A percentile compares a stretch with the other conserved stretches of the same genome.
These are phyloP conservation scores for Mycena floridula DNA, from an alignment of 768 basidiomycete species.

Conservation along the genomic window DNA sequence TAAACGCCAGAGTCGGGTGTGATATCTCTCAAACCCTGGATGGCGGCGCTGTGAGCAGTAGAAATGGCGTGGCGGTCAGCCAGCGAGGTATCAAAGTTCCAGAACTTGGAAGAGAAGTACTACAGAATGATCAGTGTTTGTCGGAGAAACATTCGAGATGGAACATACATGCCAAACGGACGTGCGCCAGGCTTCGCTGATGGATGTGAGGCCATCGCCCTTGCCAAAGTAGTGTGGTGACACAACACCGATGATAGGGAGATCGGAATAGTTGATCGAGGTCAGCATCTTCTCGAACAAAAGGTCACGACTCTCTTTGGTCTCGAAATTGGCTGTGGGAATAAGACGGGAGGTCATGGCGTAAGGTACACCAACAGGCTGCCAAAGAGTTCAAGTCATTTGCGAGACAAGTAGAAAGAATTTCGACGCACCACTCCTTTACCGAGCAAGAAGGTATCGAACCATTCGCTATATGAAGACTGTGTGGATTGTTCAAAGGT, in stretches of 20 bases:
- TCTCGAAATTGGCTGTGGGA: constrained; percentile 13
- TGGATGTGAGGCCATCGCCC: constrained; percentile 4
- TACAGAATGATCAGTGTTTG: not conserved
- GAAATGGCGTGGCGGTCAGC: constrained; percentile 4
- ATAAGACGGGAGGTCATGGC: constrained; percentile 20
- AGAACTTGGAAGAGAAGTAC: constrained; percentile 1
- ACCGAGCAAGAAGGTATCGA: constrained; percentile 11
- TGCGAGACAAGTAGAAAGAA: constrained; percentile 16
- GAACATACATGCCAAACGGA: constrained; percentile 9
- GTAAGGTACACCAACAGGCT: constrained; percentile 11
- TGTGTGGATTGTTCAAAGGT: not conserved
- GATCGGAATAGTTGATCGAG: constrained; percentile 6
- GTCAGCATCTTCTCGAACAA: constrained; percentile 6
- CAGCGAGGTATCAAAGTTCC: constrained; percentile 10
- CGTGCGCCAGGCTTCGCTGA: constrained; percentile 2
- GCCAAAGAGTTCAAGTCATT: constrained; percentile 22
- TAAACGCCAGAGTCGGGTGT: constrained; percentile 19
- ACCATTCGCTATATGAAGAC: not conserved
- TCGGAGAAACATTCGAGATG: not conserved
- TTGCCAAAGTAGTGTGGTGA: constrained; percentile 1
- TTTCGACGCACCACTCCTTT: constrained; percentile 19
- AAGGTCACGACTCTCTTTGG: constrained; percentile 8
- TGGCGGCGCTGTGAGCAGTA: constrained; percentile 3
- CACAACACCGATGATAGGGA: not conserved
- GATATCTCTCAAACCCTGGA: constrained; percentile 4